These are phyloP conservation scores for Fusarium buharicum DNA, from an alignment of 2,329 filamentous ascomycete genomes.

Conservation along the genomic window DNA sequence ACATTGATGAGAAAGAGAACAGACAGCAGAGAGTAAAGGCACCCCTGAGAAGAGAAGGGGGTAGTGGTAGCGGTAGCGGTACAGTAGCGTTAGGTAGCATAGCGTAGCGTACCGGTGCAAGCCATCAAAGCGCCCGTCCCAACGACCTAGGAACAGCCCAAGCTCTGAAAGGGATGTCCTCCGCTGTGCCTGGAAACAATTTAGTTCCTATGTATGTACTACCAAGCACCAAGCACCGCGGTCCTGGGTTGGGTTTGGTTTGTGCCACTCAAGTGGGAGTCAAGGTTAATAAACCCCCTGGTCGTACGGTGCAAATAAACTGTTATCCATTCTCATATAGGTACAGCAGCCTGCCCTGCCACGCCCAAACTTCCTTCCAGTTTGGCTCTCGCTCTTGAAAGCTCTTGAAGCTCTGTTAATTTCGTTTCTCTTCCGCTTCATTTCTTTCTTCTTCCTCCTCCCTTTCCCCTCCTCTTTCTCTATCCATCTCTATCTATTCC, in stretches of 20 bases:
- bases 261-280: conserved; percentile 15
- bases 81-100: not conserved
- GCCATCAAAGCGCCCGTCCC: conserved; percentile 17
- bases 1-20: not conserved
- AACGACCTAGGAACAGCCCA: conserved; percentile 26
- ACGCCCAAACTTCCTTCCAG: conserved; percentile 32
- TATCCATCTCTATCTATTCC: conserved; percentile 9
- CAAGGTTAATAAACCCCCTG: conserved; percentile 39
- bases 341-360: conserved; percentile 27
- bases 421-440: conserved; percentile 36
- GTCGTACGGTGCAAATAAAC: conserved; percentile 47
- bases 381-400: conserved; percentile 37
- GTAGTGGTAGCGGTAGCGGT: conserved; percentile 14
- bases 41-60: conserved; percentile 29
- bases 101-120: conserved; percentile 24
- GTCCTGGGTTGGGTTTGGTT: conserved; percentile 34
- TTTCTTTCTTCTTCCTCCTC: conserved; percentile 15
- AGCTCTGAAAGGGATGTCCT: conserved; percentile 38
- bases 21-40: not conserved
- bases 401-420: conserved; percentile 26
- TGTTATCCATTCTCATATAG: conserved; percentile 40
- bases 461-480: no score
- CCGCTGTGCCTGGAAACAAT: conserved; percentile 33
- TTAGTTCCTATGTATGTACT: conserved; percentile 15
- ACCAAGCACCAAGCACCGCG: conserved; percentile 29